Conservation (phyloP, 345 rosid genomes). For the thale cress (Arabidopsis thaliana) region TAIR10.1 NC_003074.8:373501-374000, state of each 20-base stretch:
- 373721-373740: slow-evolving; percentile 42
- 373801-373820: too few species aligned
- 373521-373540: slow-evolving; percentile 69
- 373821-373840: too few species aligned
- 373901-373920: background rate
- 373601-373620: slow-evolving; percentile 42
- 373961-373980: background rate
- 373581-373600: slow-evolving; percentile 39
- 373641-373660: background rate
- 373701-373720: slow-evolving; percentile 35
- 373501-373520: slow-evolving; percentile 95
- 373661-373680: slow-evolving; percentile 20
- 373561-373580: slow-evolving; percentile 35
- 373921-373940: background rate
- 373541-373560: slow-evolving; percentile 44
- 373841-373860: background rate
- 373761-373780: slow-evolving; percentile 12
- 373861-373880: background rate
- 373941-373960: background rate
- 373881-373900: background rate
- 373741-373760: slow-evolving; percentile 10
- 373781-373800: background rate
- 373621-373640: slow-evolving; percentile 47
- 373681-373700: slow-evolving; percentile 35
- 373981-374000: background rate